A percentile compares a stretch with the other conserved stretches of the same genome.
These are phyloP conservation scores for Clarireedia paspali DNA, from an alignment of 2,329 filamentous ascomycete genomes.

Conservation along the genomic window DNA sequence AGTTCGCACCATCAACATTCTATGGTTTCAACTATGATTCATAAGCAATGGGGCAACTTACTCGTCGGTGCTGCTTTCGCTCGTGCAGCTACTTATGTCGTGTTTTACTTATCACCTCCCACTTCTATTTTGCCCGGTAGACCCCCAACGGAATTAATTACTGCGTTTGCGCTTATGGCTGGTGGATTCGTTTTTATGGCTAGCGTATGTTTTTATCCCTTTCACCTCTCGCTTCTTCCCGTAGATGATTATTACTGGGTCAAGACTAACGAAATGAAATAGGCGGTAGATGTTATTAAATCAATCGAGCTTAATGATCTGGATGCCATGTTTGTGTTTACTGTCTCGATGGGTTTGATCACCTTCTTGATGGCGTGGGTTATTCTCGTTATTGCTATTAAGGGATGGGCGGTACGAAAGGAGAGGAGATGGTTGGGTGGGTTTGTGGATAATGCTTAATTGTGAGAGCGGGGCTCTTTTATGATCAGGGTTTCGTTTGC, in stretches of 20 bases:
- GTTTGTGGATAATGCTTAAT: background rate
- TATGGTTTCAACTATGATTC: constrained; percentile 84
- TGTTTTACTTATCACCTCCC: constrained; percentile 74
- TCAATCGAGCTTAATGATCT: constrained; percentile 71
- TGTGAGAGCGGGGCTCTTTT: background rate
- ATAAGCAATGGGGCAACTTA: constrained; percentile 87
- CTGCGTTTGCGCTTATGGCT: constrained; percentile 77
- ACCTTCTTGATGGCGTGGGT: constrained; percentile 82
- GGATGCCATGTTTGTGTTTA: constrained; percentile 92
- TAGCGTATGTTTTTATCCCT: constrained; percentile 53
- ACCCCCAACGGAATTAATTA: constrained; percentile 83
- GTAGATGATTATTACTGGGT: background rate
- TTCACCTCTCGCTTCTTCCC: background rate
- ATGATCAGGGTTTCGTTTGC: background rate
- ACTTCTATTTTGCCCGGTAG: constrained; percentile 72
- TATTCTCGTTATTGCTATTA: constrained; percentile 69
- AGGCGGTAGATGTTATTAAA: constrained; percentile 68
- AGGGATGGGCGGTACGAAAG: constrained; percentile 68
- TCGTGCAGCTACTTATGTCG: constrained; percentile 69
- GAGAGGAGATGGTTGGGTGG: constrained; percentile 21
- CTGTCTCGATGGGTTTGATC: constrained; percentile 75
- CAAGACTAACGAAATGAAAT: constrained; percentile 15
- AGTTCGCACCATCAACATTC: constrained; percentile 69
- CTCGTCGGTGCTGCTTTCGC: constrained; percentile 75
- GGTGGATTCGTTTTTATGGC: constrained; percentile 91